A percentile compares a stretch with the other conserved stretches of the same genome.
phyloP scores from a whole-genome alignment of 148 eudicot genomes.

The Rhododendron griersonianum region DNA sequence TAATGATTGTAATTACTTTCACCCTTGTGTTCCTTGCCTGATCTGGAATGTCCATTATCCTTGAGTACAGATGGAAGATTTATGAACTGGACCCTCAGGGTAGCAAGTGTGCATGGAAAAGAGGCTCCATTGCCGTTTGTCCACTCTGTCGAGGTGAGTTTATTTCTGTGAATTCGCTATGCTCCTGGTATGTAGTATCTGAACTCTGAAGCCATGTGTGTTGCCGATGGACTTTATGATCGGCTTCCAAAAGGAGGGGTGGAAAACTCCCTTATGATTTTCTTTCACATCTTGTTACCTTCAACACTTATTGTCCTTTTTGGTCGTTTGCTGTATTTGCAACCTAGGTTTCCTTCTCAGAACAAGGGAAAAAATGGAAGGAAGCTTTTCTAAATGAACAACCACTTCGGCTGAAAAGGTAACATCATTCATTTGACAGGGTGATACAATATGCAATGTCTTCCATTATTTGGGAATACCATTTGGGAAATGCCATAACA shows the following conservation, averaged over 20 bases:
- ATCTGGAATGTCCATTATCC: constrained; percentile 2
- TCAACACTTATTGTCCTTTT: background rate
- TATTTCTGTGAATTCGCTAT: background rate
- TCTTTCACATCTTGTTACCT: background rate
- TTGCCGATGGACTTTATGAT: background rate
- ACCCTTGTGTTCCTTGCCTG: background rate
- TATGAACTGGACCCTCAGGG: constrained; percentile 79
- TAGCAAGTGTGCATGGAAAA: constrained; percentile 72
- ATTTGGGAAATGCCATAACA: background rate
- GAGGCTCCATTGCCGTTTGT: constrained; percentile 80
- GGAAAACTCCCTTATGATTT: background rate
- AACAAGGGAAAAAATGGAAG: constrained; percentile 51
- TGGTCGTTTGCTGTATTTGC: constrained; percentile 16
- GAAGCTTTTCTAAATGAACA: constrained; percentile 47
- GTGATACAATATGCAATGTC: background rate
- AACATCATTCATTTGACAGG: background rate
- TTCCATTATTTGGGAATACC: background rate
- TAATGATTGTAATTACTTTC: background rate
- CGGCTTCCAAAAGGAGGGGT: background rate
- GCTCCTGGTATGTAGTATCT: background rate
- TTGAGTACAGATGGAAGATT: constrained; percentile 60
- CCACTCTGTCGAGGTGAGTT: constrained; percentile 61
- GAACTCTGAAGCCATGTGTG: background rate
- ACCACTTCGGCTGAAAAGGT: constrained; percentile 65
- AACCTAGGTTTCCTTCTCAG: constrained; percentile 50